phyloP scores from a whole-genome alignment of 345 rosid species.

The Cardamine occulta region DNA sequence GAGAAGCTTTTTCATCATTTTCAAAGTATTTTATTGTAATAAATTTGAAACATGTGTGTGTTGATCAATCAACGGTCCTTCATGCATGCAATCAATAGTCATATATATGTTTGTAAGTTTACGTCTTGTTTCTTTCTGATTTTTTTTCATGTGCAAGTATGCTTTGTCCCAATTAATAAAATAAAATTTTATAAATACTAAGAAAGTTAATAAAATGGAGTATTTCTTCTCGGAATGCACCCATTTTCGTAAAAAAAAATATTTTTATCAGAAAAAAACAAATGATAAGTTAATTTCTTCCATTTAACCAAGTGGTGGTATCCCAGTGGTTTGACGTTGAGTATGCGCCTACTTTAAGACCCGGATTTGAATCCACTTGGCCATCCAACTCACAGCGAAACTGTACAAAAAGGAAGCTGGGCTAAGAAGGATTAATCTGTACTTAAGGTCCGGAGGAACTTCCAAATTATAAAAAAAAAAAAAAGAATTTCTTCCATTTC shows the following conservation, averaged over 20 bases:
- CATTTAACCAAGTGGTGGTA: too few species aligned
- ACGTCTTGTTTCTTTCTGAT: conserved; percentile 26
- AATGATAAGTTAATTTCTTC: not conserved
- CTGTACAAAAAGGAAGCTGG: too few species aligned
- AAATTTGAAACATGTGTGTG: conserved; percentile 33
- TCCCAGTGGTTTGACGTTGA: too few species aligned
- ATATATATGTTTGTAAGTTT: conserved; percentile 24
- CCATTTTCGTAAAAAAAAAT: not conserved
- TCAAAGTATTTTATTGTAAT: conserved; percentile 38
- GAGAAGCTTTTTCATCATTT: conserved; percentile 29
- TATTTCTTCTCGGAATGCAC: not conserved
- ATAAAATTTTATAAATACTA: not conserved
- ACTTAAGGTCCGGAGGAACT: too few species aligned
- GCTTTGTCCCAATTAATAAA: conserved; percentile 33
- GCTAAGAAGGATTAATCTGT: too few species aligned
- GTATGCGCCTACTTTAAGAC: too few species aligned
- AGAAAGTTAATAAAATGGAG: not conserved
- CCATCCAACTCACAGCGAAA: too few species aligned
- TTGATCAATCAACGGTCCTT: conserved; percentile 28
- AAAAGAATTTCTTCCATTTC: conserved; percentile 9
- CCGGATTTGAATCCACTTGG: too few species aligned
- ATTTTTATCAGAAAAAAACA: not conserved
- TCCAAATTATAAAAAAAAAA: too few species aligned
- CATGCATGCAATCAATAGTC: conserved; percentile 23
- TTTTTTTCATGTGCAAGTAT: conserved; percentile 35